phyloP scores from a whole-genome alignment of 2,329 filamentous ascomycete genomes.

The Colletotrichum sp. region DNA sequence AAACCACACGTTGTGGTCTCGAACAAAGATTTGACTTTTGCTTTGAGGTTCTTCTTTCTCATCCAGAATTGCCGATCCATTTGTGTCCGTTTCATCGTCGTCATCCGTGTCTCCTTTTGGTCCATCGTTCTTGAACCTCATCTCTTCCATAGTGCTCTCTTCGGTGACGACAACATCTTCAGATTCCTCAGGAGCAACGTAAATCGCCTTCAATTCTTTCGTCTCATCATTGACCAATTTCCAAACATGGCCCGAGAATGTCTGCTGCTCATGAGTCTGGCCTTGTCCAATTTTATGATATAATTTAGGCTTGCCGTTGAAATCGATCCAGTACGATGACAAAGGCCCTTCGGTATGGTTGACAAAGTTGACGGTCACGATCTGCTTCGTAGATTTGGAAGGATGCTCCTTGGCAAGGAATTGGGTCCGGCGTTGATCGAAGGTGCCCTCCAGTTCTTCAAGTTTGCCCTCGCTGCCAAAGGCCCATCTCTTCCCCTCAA shows the following conservation, averaged over 20 bases:
- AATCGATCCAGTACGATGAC: constrained; percentile 28
- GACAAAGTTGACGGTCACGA: constrained; percentile 25
- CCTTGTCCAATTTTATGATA: constrained; percentile 6
- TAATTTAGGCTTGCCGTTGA: constrained; percentile 17
- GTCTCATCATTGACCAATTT: neutral
- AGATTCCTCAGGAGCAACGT: neutral
- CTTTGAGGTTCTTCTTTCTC: neutral
- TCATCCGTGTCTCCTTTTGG: neutral
- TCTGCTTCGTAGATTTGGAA: constrained; percentile 18
- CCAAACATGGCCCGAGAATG: constrained; percentile 19
- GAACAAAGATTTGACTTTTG: neutral
- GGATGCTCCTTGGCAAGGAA: constrained; percentile 22
- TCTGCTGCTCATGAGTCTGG: neutral
- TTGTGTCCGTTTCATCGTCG: neutral
- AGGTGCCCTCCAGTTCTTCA: neutral
- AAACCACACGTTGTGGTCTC: neutral
- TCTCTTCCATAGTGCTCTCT: neutral
- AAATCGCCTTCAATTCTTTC: constrained; percentile 17
- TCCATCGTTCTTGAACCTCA: neutral
- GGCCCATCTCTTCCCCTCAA: constrained; percentile 8
- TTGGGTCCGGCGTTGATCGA: constrained; percentile 12
- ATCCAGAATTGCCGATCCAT: neutral
- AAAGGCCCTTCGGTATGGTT: constrained; percentile 26
- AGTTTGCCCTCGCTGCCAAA: neutral
- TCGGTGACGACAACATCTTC: neutral